Base-by-base conservation (phyloP, 805 yeast species). In the Candida pseudoglaebosa region DNA sequence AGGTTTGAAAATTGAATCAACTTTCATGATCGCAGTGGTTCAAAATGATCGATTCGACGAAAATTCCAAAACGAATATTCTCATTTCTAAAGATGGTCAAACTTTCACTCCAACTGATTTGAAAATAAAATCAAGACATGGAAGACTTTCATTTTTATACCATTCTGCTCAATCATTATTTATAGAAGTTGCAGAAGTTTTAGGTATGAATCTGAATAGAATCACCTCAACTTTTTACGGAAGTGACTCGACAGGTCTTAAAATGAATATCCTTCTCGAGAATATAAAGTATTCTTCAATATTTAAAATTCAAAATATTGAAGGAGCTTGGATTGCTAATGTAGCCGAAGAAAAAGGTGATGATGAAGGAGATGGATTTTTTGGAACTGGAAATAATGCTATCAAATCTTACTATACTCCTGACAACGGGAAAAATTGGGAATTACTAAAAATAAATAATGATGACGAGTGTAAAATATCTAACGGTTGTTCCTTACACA, bases 241-340 rank as follows among this genome's bases (percentile, higher is more conserved):
- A n/a, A 73, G 81, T 4, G 81, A 79, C 46, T 78, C 85, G 3
- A 58, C 75, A 9, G 87, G 89, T 1, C 55, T 75, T 22, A 66
- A 61, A 38, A 81, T 77, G 53, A 49, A 50, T 1, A 65, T 66
- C 32, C 57, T 73, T n/a, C 51, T 77, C 21, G 70, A 67, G 8
- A 56, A 67, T 26, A 62, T 73, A 9, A 53, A 61, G 31, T 66
- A 65, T 16, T 77, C 75, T 6, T 56, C 66, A 32, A 62, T 70
- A 18, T 65, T 65, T 26, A 72, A 71, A 44, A 65, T 80, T 14
- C 67, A 71, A 42, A 67, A 65, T 14, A 65, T 79, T 19, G 85
- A 81, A 42, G 90, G 89, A 7, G 71, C 77, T 12, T 73, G 84
- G 74, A 50, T 83, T 34, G 72, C 78, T 7, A 75, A 74, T 48